A percentile compares a stretch with the other conserved stretches of the same genome.
These are phyloP conservation scores for Tolypocladium sp. DNA, from an alignment of 2,329 filamentous ascomycete species.

Conservation along the genomic window DNA sequence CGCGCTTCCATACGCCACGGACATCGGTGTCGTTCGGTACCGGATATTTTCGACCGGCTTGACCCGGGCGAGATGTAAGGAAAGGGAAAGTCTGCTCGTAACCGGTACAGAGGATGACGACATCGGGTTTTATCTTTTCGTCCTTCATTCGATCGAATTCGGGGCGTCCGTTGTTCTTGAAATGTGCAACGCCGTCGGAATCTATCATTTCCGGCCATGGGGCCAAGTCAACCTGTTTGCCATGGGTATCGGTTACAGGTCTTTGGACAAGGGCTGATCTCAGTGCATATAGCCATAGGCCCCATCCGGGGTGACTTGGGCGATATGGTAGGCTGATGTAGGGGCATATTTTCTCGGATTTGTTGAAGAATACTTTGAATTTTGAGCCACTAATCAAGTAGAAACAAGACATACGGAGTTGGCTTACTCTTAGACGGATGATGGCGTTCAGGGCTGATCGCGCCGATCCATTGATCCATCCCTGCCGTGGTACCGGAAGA, in stretches of 20 bases:
- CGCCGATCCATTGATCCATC: conserved; percentile 32
- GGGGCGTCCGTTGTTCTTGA: conserved; percentile 18
- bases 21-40: conserved; percentile 37
- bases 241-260: conserved; percentile 21
- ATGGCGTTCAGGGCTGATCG: conserved; percentile 21
- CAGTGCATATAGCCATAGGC: conserved; percentile 12
- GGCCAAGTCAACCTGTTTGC: conserved; percentile 28
- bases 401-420: background rate
- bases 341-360: conserved; percentile 24
- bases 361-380: conserved; percentile 28
- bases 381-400: background rate
- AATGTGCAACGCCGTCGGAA: conserved; percentile 21
- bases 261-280: conserved; percentile 24
- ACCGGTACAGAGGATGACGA: conserved; percentile 34
- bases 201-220: conserved; percentile 30
- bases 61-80: conserved; percentile 10
- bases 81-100: conserved; percentile 33
- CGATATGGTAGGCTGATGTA: conserved; percentile 25
- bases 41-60: conserved; percentile 18
- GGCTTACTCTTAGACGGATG: conserved; percentile 15
- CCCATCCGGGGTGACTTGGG: conserved; percentile 11
- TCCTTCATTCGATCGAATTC: conserved; percentile 20
- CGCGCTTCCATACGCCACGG: conserved; percentile 35
- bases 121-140: conserved; percentile 25
- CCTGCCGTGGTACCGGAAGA: conserved; percentile 27